These are phyloP conservation scores for Phaffia rhodozyma DNA, from an alignment of 1,284 basidiomycete species.

Conservation along the genomic window DNA sequence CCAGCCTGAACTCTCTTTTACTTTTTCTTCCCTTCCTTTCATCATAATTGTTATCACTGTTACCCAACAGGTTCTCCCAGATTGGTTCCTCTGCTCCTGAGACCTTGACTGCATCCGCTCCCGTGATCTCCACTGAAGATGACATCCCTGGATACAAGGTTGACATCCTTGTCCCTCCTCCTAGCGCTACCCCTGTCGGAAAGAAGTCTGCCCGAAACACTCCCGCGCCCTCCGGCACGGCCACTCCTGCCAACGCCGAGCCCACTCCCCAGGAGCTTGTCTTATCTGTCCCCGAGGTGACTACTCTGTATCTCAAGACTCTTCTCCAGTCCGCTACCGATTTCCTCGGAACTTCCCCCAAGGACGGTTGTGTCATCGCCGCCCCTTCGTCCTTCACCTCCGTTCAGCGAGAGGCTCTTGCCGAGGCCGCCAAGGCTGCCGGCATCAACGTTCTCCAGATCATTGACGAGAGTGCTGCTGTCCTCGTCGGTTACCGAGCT, in stretches of 20 bases:
- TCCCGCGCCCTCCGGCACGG: conserved; percentile 45
- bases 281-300: conserved; percentile 72
- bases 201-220: conserved; percentile 32
- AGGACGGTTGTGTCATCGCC: conserved; percentile 72
- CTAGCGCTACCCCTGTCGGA: conserved; percentile 45
- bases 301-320: conserved; percentile 72
- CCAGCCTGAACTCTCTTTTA: not conserved
- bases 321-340: conserved; percentile 80
- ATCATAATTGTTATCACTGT: no score
- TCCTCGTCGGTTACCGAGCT: conserved; percentile 39
- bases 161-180: conserved; percentile 62
- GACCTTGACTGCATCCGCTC: conserved; percentile 45
- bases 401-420: conserved; percentile 57
- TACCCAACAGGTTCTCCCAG: conserved; percentile 54
- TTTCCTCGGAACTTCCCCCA: conserved; percentile 68
- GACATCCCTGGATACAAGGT: conserved; percentile 79
- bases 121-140: conserved; percentile 63
- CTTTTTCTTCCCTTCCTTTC: not conserved
- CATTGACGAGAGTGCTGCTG: conserved; percentile 72
- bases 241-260: conserved; percentile 63
- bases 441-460: conserved; percentile 74
- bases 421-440: conserved; percentile 62
- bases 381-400: conserved; percentile 65
- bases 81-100: conserved; percentile 41
- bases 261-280: conserved; percentile 61